These are phyloP conservation scores for Saturnispora mendoncae DNA, from an alignment of 805 yeast species.

Conservation along the genomic window DNA sequence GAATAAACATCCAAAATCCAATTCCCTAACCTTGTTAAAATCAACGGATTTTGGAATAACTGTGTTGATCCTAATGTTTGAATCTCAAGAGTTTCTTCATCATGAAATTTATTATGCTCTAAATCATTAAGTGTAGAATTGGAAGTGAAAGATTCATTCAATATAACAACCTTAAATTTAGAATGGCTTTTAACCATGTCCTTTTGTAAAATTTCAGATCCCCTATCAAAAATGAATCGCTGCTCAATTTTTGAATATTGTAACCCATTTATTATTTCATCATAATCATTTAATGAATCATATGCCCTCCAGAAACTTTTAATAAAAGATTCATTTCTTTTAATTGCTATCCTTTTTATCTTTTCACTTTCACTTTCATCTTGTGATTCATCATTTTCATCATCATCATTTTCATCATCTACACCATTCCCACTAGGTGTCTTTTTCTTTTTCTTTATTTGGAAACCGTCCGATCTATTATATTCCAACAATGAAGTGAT, in stretches of 20 bases:
- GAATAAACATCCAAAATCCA: conserved; percentile 90
- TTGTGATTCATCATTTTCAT: conserved; percentile 20
- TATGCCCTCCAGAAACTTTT: conserved; percentile 49
- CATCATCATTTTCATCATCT: neutral
- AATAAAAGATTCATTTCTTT: conserved; percentile 28
- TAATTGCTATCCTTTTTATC: conserved; percentile 19
- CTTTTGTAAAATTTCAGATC: conserved; percentile 82
- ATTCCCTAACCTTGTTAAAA: conserved; percentile 71
- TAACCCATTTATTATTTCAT: conserved; percentile 59
- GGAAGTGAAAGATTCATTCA: conserved; percentile 54
- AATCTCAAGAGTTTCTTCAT: conserved; percentile 26
- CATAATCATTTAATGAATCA: conserved; percentile 44
- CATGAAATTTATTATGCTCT: conserved; percentile 12
- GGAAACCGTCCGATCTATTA: conserved; percentile 31
- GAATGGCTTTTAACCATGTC: conserved; percentile 69
- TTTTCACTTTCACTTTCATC: conserved; percentile 26
- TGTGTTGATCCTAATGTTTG: conserved; percentile 43
- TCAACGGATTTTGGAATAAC: conserved; percentile 77
- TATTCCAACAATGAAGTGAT: conserved; percentile 75
- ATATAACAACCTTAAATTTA: conserved; percentile 74
- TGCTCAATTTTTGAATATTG: conserved; percentile 78
- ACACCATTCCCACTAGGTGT: conserved; percentile 6
- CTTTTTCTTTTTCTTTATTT: conserved; percentile 7
- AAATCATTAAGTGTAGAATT: conserved; percentile 16
- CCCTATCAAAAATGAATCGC: conserved; percentile 75